A percentile compares a stretch with the other conserved stretches of the same genome.
phyloP scores from a whole-genome alignment of 2,329 filamentous ascomycete genomes.

The Drechmeria coniospora region DNA sequence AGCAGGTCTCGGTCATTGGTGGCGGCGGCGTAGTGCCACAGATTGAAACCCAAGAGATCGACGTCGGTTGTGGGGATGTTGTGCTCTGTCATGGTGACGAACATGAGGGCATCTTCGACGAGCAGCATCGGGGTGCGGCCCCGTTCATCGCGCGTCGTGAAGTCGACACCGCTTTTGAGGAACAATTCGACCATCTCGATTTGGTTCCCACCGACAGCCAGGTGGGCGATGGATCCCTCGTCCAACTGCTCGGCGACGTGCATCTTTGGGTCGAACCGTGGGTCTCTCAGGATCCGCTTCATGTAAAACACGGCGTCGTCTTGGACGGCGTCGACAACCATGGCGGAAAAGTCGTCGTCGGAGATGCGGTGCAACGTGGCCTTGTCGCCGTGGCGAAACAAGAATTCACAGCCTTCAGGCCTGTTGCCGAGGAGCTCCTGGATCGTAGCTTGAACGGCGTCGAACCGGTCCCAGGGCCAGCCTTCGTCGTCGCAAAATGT shows the following conservation, averaged over 20 bases:
- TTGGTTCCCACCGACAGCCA: constrained; percentile 12
- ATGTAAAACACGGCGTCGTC: constrained; percentile 10
- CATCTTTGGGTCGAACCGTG: constrained; percentile 15
- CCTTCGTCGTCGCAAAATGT: neutral
- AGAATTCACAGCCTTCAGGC: no score
- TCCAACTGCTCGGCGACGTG: constrained; percentile 3
- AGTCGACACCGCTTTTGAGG: constrained; percentile 11
- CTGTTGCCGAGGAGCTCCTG: constrained; percentile 2
- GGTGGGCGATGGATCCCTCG: constrained; percentile 15
- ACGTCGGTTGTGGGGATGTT: constrained; percentile 12
- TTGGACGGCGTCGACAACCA: constrained; percentile 12
- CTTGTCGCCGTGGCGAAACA: neutral
- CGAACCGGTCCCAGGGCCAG: neutral
- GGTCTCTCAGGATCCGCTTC: constrained; percentile 13
- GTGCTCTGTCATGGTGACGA: constrained; percentile 13
- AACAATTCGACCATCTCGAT: constrained; percentile 14
- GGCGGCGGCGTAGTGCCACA: constrained; percentile 22
- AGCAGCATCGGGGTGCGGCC: constrained; percentile 22
- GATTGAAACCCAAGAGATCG: constrained; percentile 16
- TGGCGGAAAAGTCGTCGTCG: constrained; percentile 8
- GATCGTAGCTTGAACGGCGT: constrained; percentile 4
- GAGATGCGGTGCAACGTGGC: constrained; percentile 5
- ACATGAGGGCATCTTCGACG: constrained; percentile 10
- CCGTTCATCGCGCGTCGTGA: constrained; percentile 11
- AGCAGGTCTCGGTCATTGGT: constrained; percentile 15